phyloP scores from a whole-genome alignment of 495 filamentous ascomycete species.

The Aspergillus conjunctus region DNA sequence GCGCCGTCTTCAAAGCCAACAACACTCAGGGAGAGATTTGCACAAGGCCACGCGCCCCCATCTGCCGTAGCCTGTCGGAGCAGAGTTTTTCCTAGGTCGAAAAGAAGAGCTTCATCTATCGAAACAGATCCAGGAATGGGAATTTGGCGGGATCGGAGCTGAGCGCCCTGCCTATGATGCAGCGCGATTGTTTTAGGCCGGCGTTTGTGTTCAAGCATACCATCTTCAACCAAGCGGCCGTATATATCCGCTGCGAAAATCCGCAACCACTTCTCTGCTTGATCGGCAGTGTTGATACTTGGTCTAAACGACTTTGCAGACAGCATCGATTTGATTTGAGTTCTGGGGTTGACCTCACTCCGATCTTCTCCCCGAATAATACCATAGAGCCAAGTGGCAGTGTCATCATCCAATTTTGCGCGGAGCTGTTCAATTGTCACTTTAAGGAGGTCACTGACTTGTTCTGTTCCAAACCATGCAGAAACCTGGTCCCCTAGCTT shows the following conservation, averaged over 20 bases:
- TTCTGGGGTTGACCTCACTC: conserved; percentile 88
- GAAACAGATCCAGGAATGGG: conserved; percentile 76
- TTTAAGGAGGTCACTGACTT: conserved; percentile 72
- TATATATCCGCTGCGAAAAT: conserved; percentile 95
- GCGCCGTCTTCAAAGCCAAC: conserved; percentile 89
- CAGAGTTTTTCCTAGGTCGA: conserved; percentile 73
- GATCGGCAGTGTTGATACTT: conserved; percentile 74
- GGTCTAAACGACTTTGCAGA: conserved; percentile 95
- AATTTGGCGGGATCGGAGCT: conserved; percentile 69
- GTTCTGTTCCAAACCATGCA: conserved; percentile 74
- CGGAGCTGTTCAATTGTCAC: conserved; percentile 78
- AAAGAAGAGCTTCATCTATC: conserved; percentile 72
- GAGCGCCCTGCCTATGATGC: conserved; percentile 70
- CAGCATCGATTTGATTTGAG: conserved; percentile 97
- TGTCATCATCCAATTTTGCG: conserved; percentile 79
- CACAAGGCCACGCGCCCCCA: conserved; percentile 81
- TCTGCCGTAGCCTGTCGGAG: conserved; percentile 77
- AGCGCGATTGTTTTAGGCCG: conserved; percentile 83
- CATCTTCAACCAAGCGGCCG: conserved; percentile 86
- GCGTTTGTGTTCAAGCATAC: conserved; percentile 84
- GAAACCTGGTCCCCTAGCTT: conserved; percentile 89
- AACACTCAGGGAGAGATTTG: conserved; percentile 80
- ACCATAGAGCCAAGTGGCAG: conserved; percentile 83
- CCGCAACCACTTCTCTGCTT: conserved; percentile 81
- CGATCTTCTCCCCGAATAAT: conserved; percentile 82